These are phyloP conservation scores for Aspergillus carlsbadensis DNA, from an alignment of 495 filamentous ascomycete genomes.

Conservation along the genomic window DNA sequence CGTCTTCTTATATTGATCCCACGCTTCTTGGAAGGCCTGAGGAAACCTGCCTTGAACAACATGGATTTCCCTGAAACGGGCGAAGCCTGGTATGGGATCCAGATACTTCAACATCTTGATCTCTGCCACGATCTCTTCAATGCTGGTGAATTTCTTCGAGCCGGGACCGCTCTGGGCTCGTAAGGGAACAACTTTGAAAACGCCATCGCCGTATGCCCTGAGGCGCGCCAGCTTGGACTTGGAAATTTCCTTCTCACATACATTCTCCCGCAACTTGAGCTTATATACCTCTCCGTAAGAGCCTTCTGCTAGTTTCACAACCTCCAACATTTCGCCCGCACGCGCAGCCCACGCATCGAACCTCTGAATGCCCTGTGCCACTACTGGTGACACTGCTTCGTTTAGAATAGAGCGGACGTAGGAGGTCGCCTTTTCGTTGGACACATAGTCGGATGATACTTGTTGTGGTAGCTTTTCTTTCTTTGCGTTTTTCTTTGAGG, in stretches of 20 bases:
- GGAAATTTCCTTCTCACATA: conserved; percentile 37
- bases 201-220: conserved; percentile 40
- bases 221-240: conserved; percentile 42
- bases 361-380: conserved; percentile 40
- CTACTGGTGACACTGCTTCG: conserved; percentile 37
- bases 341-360: conserved; percentile 44
- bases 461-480: conserved; percentile 22
- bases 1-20: conserved; percentile 59
- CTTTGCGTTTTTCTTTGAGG: conserved; percentile 14
- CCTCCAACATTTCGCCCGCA: conserved; percentile 40
- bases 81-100: conserved; percentile 81
- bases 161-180: conserved; percentile 43
- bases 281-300: conserved; percentile 55
- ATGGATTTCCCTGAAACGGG: conserved; percentile 78
- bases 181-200: conserved; percentile 53
- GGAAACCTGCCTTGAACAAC: conserved; percentile 71
- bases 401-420: conserved; percentile 42
- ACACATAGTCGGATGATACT: conserved; percentile 37
- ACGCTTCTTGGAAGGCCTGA: conserved; percentile 61
- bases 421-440: conserved; percentile 34
- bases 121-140: conserved; percentile 62
- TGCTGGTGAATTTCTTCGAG: conserved; percentile 47
- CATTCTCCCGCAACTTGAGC: conserved; percentile 39
- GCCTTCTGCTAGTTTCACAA: conserved; percentile 51
- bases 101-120: conserved; percentile 73